Evolutionary conservation across 1,139 yeast species (phyloP).

Genomic region (Yamadazyma pseudoaaseri): DNA sequence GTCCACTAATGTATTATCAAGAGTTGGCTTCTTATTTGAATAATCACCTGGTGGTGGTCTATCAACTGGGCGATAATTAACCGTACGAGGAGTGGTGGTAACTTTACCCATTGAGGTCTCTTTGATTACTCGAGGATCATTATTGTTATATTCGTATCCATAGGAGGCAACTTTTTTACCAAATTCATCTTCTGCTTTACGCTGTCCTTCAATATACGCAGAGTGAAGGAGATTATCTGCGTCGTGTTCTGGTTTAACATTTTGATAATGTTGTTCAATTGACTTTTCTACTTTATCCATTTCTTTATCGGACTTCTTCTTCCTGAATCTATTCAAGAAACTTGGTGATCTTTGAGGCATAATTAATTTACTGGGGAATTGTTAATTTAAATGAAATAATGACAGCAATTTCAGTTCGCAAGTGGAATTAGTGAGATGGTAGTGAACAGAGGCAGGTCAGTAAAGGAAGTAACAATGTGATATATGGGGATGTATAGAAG

Average conservation of each 20-base stretch:
- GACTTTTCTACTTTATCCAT: not conserved
- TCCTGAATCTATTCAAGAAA: slow-evolving; percentile 28
- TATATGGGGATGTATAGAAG: too few relatives aligned
- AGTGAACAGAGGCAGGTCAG: too few relatives aligned
- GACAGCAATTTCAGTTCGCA: slow-evolving; percentile 9
- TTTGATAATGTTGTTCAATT: too few relatives aligned
- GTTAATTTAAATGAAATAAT: not conserved
- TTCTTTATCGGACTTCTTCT: slow-evolving; percentile 22
- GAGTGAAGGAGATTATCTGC: slow-evolving; percentile 3
- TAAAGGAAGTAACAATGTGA: too few relatives aligned
- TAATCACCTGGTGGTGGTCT: slow-evolving; percentile 32
- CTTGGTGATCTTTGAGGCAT: slow-evolving; percentile 14
- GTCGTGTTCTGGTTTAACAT: not conserved
- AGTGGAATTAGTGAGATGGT: slow-evolving; percentile 9
- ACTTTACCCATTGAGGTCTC: slow-evolving; percentile 30
- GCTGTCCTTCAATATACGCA: slow-evolving; percentile 26
- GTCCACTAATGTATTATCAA: slow-evolving; percentile 22
- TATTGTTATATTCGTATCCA: slow-evolving; percentile 8
- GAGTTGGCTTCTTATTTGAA: slow-evolving; percentile 31
- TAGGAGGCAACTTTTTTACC: slow-evolving; percentile 13
- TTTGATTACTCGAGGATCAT: slow-evolving; percentile 9
- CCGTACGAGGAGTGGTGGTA: slow-evolving; percentile 30
- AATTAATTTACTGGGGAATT: not conserved
- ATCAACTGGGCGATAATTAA: slow-evolving; percentile 28
- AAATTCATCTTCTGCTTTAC: slow-evolving; percentile 16